phyloP scores from a whole-genome alignment of 805 yeast genomes.

The Ogataea dorogensis region DNA sequence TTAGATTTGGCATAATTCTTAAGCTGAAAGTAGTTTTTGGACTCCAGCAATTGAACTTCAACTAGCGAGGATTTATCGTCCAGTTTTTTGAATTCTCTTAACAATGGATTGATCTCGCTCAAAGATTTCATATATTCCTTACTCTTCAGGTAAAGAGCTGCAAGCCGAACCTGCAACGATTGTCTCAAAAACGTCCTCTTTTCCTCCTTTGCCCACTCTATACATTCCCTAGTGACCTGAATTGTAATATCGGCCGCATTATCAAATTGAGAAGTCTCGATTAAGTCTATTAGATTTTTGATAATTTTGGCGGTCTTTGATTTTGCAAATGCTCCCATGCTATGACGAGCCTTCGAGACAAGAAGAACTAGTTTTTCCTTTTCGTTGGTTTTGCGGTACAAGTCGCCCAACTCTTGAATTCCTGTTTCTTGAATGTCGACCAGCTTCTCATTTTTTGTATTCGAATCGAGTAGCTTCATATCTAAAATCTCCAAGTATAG shows the following conservation, averaged over 20 bases:
- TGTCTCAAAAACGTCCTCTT: conserved; percentile 89
- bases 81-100: conserved; percentile 84
- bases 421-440: conserved; percentile 64
- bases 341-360: conserved; percentile 63
- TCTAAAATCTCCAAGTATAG: conserved; percentile 52
- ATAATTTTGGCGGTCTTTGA: conserved; percentile 93
- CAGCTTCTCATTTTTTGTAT: conserved; percentile 36
- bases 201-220: conserved; percentile 81
- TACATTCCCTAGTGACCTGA: conserved; percentile 68
- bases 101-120: conserved; percentile 63
- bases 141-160: conserved; percentile 69
- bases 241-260: conserved; percentile 69
- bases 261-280: conserved; percentile 53
- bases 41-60: conserved; percentile 90
- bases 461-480: conserved; percentile 14
- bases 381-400: conserved; percentile 54
- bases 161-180: conserved; percentile 78
- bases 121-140: conserved; percentile 66
- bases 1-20: conserved; percentile 88
- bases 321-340: conserved; percentile 78
- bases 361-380: conserved; percentile 55
- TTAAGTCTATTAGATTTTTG: conserved; percentile 72
- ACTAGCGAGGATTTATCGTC: conserved; percentile 95
- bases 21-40: conserved; percentile 85
- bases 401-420: conserved; percentile 69